Conservation (phyloP, 805 yeast genomes). For the Candida saitoana region DNA sequence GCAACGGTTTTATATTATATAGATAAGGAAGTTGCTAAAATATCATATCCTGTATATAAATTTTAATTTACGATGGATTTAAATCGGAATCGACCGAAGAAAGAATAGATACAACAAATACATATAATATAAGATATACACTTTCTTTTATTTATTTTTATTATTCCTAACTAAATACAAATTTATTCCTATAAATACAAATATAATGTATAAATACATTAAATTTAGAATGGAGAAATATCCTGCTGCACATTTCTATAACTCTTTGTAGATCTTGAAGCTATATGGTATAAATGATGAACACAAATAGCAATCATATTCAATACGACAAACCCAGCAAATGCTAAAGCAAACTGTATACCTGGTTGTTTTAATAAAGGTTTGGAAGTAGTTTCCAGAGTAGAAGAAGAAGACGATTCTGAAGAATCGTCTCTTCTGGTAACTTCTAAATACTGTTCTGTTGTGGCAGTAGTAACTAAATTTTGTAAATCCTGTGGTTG, state of each 20-base stretch:
- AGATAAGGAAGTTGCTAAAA: not conserved
- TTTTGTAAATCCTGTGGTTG: not conserved
- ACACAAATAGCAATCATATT: slow-evolving; percentile 34
- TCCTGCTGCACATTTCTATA: slow-evolving; percentile 34
- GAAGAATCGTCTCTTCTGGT: not conserved
- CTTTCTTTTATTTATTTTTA: too few species aligned
- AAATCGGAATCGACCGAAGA: too few species aligned
- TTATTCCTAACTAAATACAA: too few species aligned
- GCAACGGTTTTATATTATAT: too few species aligned
- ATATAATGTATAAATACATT: too few species aligned
- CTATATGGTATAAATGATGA: slow-evolving; percentile 34
- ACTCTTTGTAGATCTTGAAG: slow-evolving; percentile 23
- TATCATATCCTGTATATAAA: too few species aligned
- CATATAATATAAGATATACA: too few species aligned
- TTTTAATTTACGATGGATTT: too few species aligned
- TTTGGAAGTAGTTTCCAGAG: slow-evolving; percentile 2
- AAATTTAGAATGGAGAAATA: slow-evolving; percentile 30
- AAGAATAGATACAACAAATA: too few species aligned
- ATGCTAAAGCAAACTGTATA: slow-evolving; percentile 30
- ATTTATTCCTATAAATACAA: too few species aligned
- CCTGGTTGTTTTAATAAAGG: slow-evolving; percentile 21
- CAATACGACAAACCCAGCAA: slow-evolving; percentile 30
- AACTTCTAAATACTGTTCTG: not conserved
- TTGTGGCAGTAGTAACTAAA: too few species aligned
- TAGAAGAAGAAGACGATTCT: not conserved